Percentiles rank a stretch among this genome's conserved stretches.
These are phyloP conservation scores for Plantago ovata DNA, from an alignment of 257 asterid genomes.

Conservation along the genomic window DNA sequence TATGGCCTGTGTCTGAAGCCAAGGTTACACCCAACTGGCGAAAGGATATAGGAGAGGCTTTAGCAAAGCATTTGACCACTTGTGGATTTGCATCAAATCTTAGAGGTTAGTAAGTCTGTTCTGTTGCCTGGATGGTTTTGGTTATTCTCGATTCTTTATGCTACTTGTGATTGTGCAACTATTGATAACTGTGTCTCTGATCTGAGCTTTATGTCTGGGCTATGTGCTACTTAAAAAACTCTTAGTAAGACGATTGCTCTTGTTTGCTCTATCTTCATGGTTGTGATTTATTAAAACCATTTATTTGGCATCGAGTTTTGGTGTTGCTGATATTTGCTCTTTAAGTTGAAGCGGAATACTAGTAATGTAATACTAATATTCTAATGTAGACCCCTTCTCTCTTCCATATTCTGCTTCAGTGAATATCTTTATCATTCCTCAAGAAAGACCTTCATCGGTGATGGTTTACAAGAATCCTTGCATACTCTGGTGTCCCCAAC, in stretches of 20 bases:
- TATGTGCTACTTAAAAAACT: slow-evolving; percentile 14
- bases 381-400: slow-evolving; percentile 12
- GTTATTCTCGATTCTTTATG: slow-evolving; percentile 15
- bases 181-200: slow-evolving; percentile 8
- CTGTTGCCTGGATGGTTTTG: slow-evolving; percentile 16
- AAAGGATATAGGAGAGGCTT: slow-evolving; percentile 81
- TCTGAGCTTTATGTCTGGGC: slow-evolving; percentile 1
- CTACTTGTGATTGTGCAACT: slow-evolving; percentile 19
- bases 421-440: slow-evolving; percentile 7
- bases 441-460: slow-evolving; percentile 10
- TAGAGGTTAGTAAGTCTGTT: slow-evolving; percentile 45
- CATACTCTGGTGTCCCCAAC: slow-evolving; percentile 18
- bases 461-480: slow-evolving; percentile 36
- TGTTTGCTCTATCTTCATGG: slow-evolving; percentile 3
- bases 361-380: slow-evolving; percentile 16
- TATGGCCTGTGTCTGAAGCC: slow-evolving; percentile 90
- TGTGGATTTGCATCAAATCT: slow-evolving; percentile 78
- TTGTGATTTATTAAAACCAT: slow-evolving; percentile 8
- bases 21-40: slow-evolving; percentile 76
- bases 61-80: slow-evolving; percentile 87
- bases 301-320: not conserved
- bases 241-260: not conserved
- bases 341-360: slow-evolving; percentile 7
- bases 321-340: slow-evolving; percentile 17
- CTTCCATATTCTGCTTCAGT: slow-evolving; percentile 9